Base-by-base conservation (phyloP, 352 stramenopile species). In the Pythium graminicola region DNA sequence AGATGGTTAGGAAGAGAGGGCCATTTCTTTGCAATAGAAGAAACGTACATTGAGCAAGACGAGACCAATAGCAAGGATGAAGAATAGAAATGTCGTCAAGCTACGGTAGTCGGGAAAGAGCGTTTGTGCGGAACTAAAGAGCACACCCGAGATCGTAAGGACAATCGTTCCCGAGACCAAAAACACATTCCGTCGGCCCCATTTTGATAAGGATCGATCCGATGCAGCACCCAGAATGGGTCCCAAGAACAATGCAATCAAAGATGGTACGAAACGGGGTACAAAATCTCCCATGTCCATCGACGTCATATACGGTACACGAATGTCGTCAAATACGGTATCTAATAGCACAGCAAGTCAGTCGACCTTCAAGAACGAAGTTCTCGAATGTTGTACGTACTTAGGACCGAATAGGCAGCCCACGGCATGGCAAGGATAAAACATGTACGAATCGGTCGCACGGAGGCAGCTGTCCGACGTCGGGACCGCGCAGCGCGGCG, bases 401-500 rank as follows among this genome's bases (percentile, higher is more conserved):
- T 79, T 32, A 91, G 61, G 20, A 87, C 70, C 9, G 77, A 72
- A 59, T 87, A 85, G 4, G 77, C 77, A 23, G 71, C 69, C 77
- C 77, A 91, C 3, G 80, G 80, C 70, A 88, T 78, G 36, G 69
- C 75, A 7, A 91, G 62, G 26, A 91, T 74, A 8, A 89, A 69
- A 49, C 80, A 86, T 33, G 73, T 86, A 51, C 64, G 53, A 20
- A 67, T 57, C 26, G 59, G 59, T 8, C 54, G 36, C 19, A 47
- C 48, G 20, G 44, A 38, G 8, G 50, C 39, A 14, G 13, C 17
- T 13, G 47, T 50, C 32, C 47, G 56, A 20, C 26, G 40, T 14
- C 56, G 48, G 7, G 32, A 24, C 26, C 29, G 1, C 55, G 35
- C 6, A 4, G 38, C 27, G 22, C 26, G 23, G 48, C 40, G 38